Evolutionary conservation across 352 stramenopile genomes (phyloP), one percentile per base, ranked within the genome.

Genomic region (Paralagenidium karlingii): DNA sequence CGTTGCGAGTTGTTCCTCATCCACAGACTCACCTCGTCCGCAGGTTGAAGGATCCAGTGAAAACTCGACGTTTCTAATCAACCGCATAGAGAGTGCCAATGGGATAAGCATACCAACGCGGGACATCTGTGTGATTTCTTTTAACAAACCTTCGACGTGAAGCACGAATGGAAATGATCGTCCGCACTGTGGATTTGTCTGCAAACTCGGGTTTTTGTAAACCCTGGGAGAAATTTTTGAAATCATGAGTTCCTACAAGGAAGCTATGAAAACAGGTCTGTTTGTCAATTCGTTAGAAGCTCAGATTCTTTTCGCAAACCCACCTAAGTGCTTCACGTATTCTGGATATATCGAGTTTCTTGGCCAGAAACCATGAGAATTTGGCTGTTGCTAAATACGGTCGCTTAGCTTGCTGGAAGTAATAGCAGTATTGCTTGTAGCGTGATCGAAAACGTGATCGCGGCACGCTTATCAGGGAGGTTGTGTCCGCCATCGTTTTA

Each of bases 391-490:
- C 53, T 19, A 86, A 53, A 46, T 85, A 60, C 0, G 78, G 78
- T 10, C 78, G 69, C 32, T 76, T 40, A 3, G 75, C 78, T 57
- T 92, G 78, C 41, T 92, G 75, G 55, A 92, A 62, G 53, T 92
- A 92, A 65, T 92, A 92, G 31, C 89, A 60, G 50, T 92, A 92
- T 58, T 88, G 86, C 46, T 92, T 92, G 63, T 76, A 83, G n/a
- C 63, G 65, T 26, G 78, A 88, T 5, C 75, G 76, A 46, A 85
- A 84, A 19, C 75, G 73, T n/a, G n/a, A n/a, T n/a, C n/a, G n/a
- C n/a, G n/a, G n/a, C n/a, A n/a, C n/a, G n/a, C n/a, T n/a, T n/a
- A n/a, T n/a, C n/a, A n/a, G n/a, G n/a, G n/a, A n/a, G n/a, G n/a
- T n/a, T n/a, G n/a, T n/a, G n/a, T n/a, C n/a, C n/a, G n/a, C n/a